Conservation (phyloP, 225 moss, liverwort and hornwort genomes). For the Marchantia polymorpha region DNA sequence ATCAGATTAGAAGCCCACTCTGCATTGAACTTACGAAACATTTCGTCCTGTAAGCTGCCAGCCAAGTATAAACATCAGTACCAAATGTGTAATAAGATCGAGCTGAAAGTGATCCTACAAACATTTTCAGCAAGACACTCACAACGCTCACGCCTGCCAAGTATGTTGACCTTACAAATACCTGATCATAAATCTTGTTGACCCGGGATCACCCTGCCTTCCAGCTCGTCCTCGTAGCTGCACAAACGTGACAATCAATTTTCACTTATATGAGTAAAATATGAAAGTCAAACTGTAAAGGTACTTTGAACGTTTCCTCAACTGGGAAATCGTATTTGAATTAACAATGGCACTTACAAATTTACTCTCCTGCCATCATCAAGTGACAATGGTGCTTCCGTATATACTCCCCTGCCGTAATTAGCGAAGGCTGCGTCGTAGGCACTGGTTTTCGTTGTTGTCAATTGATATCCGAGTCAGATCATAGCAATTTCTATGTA, state of each 20-base stretch:
- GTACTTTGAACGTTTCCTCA: too few relatives aligned
- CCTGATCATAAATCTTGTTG: conserved; percentile 98
- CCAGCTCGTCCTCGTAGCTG: conserved; percentile 76
- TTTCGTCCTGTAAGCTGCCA: conserved; percentile 85
- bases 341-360: too few relatives aligned
- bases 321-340: too few relatives aligned
- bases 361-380: too few relatives aligned
- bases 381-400: too few relatives aligned
- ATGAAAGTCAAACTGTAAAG: too few relatives aligned
- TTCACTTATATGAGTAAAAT: background rate
- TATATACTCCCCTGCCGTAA: too few relatives aligned
- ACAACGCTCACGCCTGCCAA: background rate
- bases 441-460: too few relatives aligned
- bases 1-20: conserved; percentile 92
- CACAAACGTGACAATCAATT: background rate
- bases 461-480: too few relatives aligned
- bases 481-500: too few relatives aligned
- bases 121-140: background rate
- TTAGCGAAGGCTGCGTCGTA: too few relatives aligned
- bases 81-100: background rate
- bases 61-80: background rate
- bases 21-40: conserved; percentile 97
- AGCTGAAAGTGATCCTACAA: background rate
- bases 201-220: conserved; percentile 97
- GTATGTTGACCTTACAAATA: background rate